A percentile compares a stretch with the other conserved stretches of the same genome.
These are phyloP conservation scores for Draba incana DNA, from an alignment of 345 rosid genomes.

Conservation along the genomic window DNA sequence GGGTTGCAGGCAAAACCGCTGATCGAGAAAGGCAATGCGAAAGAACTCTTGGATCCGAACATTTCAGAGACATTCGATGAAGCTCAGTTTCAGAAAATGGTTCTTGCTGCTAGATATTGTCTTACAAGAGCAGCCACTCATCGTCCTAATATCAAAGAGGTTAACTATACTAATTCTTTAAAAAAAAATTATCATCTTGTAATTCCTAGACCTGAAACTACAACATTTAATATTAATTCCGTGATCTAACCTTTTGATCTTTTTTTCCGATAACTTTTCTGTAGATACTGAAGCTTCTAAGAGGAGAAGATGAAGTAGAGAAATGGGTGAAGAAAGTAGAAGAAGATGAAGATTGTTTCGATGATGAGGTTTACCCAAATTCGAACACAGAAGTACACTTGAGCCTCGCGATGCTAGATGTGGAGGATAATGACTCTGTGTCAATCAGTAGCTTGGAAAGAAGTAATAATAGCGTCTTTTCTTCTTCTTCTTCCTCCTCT, in stretches of 20 bases:
- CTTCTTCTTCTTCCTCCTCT: slow-evolving; percentile 47
- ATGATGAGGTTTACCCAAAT: slow-evolving; percentile 86
- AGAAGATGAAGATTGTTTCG: slow-evolving; percentile 52
- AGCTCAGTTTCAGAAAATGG: slow-evolving; percentile 67
- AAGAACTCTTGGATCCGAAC: slow-evolving; percentile 65
- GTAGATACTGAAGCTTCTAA: slow-evolving; percentile 66
- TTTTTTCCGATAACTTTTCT: slow-evolving; percentile 18
- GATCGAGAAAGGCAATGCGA: slow-evolving; percentile 58
- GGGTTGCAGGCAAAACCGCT: slow-evolving; percentile 74
- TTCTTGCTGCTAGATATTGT: slow-evolving; percentile 78
- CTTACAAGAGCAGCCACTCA: slow-evolving; percentile 66
- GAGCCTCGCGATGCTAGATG: slow-evolving; percentile 72
- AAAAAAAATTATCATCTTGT: no score
- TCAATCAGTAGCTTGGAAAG: slow-evolving; percentile 71
- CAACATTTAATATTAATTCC: no score
- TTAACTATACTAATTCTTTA: slow-evolving; percentile 21
- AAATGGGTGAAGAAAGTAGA: slow-evolving; percentile 41
- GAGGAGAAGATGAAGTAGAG: slow-evolving; percentile 51
- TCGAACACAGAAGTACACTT: slow-evolving; percentile 63
- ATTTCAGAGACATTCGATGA: slow-evolving; percentile 56
- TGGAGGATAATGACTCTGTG: slow-evolving; percentile 57
- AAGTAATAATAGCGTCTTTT: slow-evolving; percentile 46
- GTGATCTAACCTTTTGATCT: background rate
- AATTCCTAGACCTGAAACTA: no score
- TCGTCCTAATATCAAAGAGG: slow-evolving; percentile 84